A percentile compares a stretch with the other conserved stretches of the same genome.
Conservation (phyloP, 2,329 filamentous ascomycete genomes). For the Exophiala viscosa region DNA sequence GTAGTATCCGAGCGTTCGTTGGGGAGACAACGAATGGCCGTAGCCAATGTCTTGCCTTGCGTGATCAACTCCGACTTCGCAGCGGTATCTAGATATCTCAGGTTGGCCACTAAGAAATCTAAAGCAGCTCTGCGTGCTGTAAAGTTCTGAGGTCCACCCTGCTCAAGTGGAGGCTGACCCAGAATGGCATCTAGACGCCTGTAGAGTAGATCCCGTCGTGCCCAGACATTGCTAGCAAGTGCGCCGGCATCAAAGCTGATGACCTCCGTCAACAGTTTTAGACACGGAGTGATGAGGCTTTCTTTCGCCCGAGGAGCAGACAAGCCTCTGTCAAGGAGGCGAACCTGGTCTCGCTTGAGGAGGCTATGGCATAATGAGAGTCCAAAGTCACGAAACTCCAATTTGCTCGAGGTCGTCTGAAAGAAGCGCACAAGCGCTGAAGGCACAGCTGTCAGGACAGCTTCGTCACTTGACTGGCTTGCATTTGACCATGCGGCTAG, state of each 20-base stretch:
- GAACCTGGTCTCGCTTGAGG: constrained; percentile 74
- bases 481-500: constrained; percentile 88
- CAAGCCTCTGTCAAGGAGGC: constrained; percentile 73
- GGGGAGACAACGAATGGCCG: constrained; percentile 71
- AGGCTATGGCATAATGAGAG: constrained; percentile 76
- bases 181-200: constrained; percentile 78
- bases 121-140: constrained; percentile 78
- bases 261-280: constrained; percentile 83
- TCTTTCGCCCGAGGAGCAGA: constrained; percentile 78
- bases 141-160: constrained; percentile 57
- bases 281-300: constrained; percentile 80
- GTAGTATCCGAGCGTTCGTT: constrained; percentile 74
- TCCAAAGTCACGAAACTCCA: constrained; percentile 73
- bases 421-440: constrained; percentile 79
- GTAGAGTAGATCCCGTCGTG: constrained; percentile 72
- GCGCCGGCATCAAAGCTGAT: constrained; percentile 80
- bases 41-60: constrained; percentile 64
- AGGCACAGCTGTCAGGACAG: constrained; percentile 73
- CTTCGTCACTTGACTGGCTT: constrained; percentile 73
- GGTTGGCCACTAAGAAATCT: constrained; percentile 71
- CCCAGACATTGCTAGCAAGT: constrained; percentile 72
- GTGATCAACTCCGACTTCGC: constrained; percentile 79
- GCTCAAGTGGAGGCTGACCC: constrained; percentile 57
- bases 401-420: constrained; percentile 67
- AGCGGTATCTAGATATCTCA: constrained; percentile 72